Percentiles rank a stretch among this genome's conserved stretches.
These are phyloP conservation scores for Aspergillus sp. DNA, from an alignment of 2,329 filamentous ascomycete species.

Conservation along the genomic window DNA sequence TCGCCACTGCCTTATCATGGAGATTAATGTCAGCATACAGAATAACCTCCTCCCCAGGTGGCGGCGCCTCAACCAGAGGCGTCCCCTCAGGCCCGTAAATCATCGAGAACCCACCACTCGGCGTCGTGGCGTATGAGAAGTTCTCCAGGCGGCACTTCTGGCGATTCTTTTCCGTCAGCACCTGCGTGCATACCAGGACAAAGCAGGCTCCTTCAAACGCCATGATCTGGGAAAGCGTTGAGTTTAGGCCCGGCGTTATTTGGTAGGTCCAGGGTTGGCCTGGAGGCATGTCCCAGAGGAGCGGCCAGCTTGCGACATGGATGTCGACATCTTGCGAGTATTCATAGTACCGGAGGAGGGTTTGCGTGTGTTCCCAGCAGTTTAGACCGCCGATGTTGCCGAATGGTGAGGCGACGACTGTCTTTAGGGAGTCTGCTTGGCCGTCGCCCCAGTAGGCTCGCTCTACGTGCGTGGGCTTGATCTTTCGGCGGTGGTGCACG, in stretches of 20 bases:
- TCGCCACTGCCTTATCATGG: not conserved
- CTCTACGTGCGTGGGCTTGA: conserved; percentile 54
- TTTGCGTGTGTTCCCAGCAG: conserved; percentile 44
- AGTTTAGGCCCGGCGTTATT: too few species aligned
- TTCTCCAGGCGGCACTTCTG: not conserved
- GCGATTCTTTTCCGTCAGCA: not conserved
- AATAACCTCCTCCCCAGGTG: not conserved
- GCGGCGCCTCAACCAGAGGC: not conserved
- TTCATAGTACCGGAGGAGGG: conserved; percentile 47
- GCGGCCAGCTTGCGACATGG: conserved; percentile 49
- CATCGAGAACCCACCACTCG: not conserved
- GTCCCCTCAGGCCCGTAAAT: not conserved
- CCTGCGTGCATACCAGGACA: conserved; percentile 2
- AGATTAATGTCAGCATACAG: not conserved
- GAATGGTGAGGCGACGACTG: conserved; percentile 41
- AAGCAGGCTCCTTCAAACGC: not conserved
- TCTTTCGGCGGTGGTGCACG: conserved; percentile 45
- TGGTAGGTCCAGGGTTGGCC: too few species aligned
- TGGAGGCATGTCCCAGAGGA: too few species aligned
- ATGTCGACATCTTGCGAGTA: conserved; percentile 44
- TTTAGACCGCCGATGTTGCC: conserved; percentile 7
- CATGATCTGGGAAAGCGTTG: too few species aligned
- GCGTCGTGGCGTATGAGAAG: not conserved
- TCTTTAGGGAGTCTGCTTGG: conserved; percentile 4
- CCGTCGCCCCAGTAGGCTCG: conserved; percentile 49